Evolutionary conservation across 225 moss, liverwort and hornwort genomes (phyloP), one percentile per base, ranked within the genome.

Genomic region (Pleurozium schreberi): DNA sequence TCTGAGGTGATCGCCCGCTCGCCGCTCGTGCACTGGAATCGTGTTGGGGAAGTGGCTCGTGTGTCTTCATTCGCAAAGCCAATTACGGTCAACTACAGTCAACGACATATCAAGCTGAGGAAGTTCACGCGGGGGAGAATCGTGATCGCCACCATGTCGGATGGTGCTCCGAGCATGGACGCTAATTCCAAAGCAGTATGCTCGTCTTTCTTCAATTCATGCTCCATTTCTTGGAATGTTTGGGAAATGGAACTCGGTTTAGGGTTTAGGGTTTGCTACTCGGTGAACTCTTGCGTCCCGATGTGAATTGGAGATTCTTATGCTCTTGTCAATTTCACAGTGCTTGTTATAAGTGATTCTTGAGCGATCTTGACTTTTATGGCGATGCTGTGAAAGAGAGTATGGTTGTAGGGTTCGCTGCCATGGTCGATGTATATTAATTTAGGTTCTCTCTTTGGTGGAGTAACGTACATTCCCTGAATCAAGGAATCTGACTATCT

Each of bases 141-240:
- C 21, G 47, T 77, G 81, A 73, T 43, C 74, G 91, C 70, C 85
- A 91, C 89, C 76, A 94, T 93, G 91, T 91, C 91, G 59, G 88
- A 75, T 85, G 45, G 76, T 47, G 84, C 82, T 63, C 90, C 86
- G 71, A 84, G 84, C 83, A 55, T 63, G 76, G 60, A 52, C 45
- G 30, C 90, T 62, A 45, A 63, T 80, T 86, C 75, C 18, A 93
- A 93, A 91, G 89, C 91, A 52, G 92, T 94, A 89, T 8, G 89
- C 38, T 67, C 63, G 5, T 70, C 33, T 40, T n/a, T 31, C 33
- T 38, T 40, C 79, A 80, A 70, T 55, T 64, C 17, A 18, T 81
- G 22, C 26, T 23, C 80, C 40, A 30, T 53, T 71, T 30, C 45
- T 75, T 34, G 25, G 61, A 36, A 40, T 31, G 40, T 62, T 47